phyloP scores from a whole-genome alignment of 1,284 basidiomycete species.

The Amylostereum areolatum region DNA sequence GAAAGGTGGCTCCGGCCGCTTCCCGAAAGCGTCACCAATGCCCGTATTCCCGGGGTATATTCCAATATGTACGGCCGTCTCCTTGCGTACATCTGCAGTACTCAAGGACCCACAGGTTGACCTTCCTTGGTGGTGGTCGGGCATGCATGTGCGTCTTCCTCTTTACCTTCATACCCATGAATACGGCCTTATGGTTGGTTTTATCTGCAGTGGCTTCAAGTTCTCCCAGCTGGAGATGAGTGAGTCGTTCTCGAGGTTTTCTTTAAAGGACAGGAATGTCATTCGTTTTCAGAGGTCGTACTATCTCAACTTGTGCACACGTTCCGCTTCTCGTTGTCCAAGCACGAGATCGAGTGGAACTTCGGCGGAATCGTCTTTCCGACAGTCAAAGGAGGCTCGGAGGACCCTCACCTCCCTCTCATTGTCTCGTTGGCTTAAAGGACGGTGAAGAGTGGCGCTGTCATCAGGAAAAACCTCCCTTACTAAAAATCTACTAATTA shows the following conservation, averaged over 20 bases:
- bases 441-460: too few relatives aligned
- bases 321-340: too few relatives aligned
- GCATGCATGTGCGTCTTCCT: conserved; percentile 9
- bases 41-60: conserved; percentile 8
- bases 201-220: conserved; percentile 15
- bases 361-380: too few relatives aligned
- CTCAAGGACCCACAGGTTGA: conserved; percentile 4
- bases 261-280: too few relatives aligned
- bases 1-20: conserved; percentile 18
- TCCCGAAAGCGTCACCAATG: conserved; percentile 11
- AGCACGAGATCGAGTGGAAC: too few relatives aligned
- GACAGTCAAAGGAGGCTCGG: too few relatives aligned
- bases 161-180: neutral
- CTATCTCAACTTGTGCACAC: too few relatives aligned
- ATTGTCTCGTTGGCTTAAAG: too few relatives aligned
- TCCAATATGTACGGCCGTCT: conserved; percentile 3
- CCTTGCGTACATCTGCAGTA: neutral
- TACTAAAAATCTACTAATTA: too few relatives aligned
- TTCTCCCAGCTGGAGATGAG: conserved; percentile 18
- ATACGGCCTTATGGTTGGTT: neutral
- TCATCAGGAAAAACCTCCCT: too few relatives aligned
- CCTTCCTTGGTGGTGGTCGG: conserved; percentile 10
- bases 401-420: too few relatives aligned
- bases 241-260: conserved; percentile 3
- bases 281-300: too few relatives aligned